Base-by-base conservation (phyloP, 306 rosid species). In the Cucumis sativus region DNA sequence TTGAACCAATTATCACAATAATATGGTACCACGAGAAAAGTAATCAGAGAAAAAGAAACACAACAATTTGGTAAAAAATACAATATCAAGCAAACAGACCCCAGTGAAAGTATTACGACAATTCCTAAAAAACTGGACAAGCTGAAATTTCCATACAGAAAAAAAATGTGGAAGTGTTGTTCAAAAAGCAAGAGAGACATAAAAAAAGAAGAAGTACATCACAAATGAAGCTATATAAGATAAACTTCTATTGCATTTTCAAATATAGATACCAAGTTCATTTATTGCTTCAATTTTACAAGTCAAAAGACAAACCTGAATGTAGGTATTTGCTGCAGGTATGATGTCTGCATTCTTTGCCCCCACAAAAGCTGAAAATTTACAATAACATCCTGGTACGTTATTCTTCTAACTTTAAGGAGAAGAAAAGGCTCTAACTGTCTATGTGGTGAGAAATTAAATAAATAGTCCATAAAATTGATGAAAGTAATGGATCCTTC, bases 271-370 rank as follows among this genome's bases (percentile, higher is more conserved):
- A 47, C 54, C 54, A 47, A 47, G 54, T 47, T 47, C 54, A 45
- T 11, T 45, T 45, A 45, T 45, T 45, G 51, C 51, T 45, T 45
- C 3, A 45, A 11, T 45, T 45, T 45, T 45, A 45, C 7, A 45
- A 45, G 51, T 4, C 51, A 11, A 45, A 45, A 6, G 51, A 49
- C 17, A 15, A 51, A 94, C 98, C 98, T 94, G 97, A 69, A 92
- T 89, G 56, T 91, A 94, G 37, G 86, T 85, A 84, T 87, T 90
- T 63, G 97, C 96, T 77, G 96, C 98, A 21, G 98, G 90, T 66
- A 91, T 88, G 81, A 91, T 10, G 37, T 91, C 85, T 61, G 28
- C 76, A 79, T 88, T 88, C 86, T 89, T 91, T 77, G 90, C 77
- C 62, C 97, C 97, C 45, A 83, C 84, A 83, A 94, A 90, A 84